Base-by-base conservation (phyloP, 2,329 filamentous ascomycete genomes). In the Parastagonospora nodorum region DNA sequence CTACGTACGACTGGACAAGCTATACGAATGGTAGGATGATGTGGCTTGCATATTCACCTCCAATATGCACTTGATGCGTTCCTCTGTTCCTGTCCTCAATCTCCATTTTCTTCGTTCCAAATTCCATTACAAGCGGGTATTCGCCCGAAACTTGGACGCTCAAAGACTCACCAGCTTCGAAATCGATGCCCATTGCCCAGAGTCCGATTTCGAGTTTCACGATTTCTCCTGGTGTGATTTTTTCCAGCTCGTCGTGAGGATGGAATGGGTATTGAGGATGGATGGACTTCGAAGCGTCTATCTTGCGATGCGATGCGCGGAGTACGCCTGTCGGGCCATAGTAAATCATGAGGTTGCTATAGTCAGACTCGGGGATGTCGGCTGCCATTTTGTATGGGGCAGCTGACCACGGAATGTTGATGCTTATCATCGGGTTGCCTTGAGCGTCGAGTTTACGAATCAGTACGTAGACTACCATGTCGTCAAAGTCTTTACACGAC, bases 401-500 rank as follows among this genome's bases (percentile, higher is more conserved):
- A 5, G 43, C 50, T 2, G 40, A 31, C 42, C 44, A 42, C 10
- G 78, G 78, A 43, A 80, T 75, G 49, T 80, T 79, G 10, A 78
- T 60, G 29, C 77, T 71, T 45, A 74, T 67, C 48, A 79, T 55
- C 0, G 66, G 51, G 8, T 77, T 76, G 1, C 78, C 77, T 2
- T 73, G 57, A 4, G 59, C 64, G 27, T 53, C 48, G 6, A 48
- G 42, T 38, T 64, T 64, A 40, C 59, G 51, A 32, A 64, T 45
- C 8, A 59, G 33, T 7, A 64, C 50, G 33, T 49, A 47, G 3
- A 62, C 57, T 19, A 55, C 73, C 51, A 81, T 73, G 50, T 81
- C 80, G 42, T 81, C 71, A 11, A 66, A 61, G 10, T 73, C 69
- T 2, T 66, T 59, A 48, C 71, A 76, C 0, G 75, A 78, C 66